phyloP scores from a whole-genome alignment of 2,329 filamentous ascomycete genomes.

The Grosmannia serpens region DNA sequence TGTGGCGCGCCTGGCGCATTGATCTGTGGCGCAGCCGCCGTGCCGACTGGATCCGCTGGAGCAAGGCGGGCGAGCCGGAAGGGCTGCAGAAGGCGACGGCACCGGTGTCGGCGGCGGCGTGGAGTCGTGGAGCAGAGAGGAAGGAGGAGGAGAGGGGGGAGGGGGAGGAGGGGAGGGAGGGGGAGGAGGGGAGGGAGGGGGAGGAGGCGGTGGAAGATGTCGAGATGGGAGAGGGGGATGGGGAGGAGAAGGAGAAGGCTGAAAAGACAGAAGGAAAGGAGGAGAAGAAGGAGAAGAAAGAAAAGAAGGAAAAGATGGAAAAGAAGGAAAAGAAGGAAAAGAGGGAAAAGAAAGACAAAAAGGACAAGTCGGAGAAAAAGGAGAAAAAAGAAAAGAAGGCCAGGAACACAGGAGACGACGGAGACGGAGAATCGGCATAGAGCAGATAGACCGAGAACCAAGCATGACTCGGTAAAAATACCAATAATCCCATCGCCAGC shows the following conservation, averaged over 20 bases:
- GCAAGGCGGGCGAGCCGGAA: constrained; percentile 35
- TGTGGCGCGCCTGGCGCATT: constrained; percentile 47
- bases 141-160: neutral
- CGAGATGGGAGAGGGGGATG: neutral
- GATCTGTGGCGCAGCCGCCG: constrained; percentile 43
- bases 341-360: neutral
- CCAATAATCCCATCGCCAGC: neutral
- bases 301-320: constrained; percentile 4
- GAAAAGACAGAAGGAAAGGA: constrained; percentile 2
- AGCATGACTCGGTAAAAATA: too few relatives aligned
- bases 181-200: constrained; percentile 1
- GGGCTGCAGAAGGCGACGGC: constrained; percentile 24
- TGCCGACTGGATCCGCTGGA: constrained; percentile 45
- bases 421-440: neutral
- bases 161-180: neutral
- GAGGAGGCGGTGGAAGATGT: constrained; percentile 1
- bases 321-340: neutral
- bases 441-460: neutral
- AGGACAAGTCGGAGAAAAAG: neutral
- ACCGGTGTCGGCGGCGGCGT: constrained; percentile 7
- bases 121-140: neutral
- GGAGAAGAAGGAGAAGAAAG: neutral
- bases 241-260: neutral
- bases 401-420: neutral
- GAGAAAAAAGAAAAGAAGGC: neutral